phyloP scores from a whole-genome alignment of 306 rosid genomes.

The Fragaria ananassa region DNA sequence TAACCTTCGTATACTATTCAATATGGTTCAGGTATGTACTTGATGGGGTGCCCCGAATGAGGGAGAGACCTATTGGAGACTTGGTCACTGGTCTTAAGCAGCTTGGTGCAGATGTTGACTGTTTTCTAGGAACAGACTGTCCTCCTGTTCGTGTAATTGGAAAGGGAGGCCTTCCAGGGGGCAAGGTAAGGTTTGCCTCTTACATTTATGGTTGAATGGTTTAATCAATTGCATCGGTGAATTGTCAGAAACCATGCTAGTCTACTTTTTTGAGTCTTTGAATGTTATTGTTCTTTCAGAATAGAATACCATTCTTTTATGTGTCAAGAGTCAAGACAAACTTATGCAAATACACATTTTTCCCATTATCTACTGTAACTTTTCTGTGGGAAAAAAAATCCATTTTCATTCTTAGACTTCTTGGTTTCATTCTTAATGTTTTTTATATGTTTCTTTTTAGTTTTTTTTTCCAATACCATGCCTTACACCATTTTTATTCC shows the following conservation, averaged over 20 bases:
- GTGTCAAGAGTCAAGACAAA: not conserved
- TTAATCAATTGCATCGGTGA: not conserved
- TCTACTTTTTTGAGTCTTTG: not conserved
- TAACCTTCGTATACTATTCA: constrained; percentile 12
- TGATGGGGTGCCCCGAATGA: constrained; percentile 99
- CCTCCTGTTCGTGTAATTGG: constrained; percentile 94
- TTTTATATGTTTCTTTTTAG: not conserved
- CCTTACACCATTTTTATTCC: not conserved
- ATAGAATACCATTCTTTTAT: not conserved
- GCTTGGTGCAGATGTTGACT: constrained; percentile 94
- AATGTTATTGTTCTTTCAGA: not conserved
- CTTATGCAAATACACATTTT: not conserved
- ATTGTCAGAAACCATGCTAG: not conserved
- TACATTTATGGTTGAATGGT: not conserved
- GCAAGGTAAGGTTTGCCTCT: constrained; percentile 58
- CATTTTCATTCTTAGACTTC: not conserved
- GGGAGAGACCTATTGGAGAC: constrained; percentile 98
- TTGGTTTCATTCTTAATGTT: not conserved
- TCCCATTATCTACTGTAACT: not conserved
- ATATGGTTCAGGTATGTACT: constrained; percentile 71
- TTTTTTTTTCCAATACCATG: not conserved
- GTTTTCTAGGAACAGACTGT: constrained; percentile 90
- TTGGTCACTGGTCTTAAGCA: constrained; percentile 91
- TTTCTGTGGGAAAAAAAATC: not conserved
- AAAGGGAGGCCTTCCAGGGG: constrained; percentile 98